Evolutionary conservation across 2,329 filamentous ascomycete genomes (phyloP), one percentile per base, ranked within the genome.

Genomic region (Fusarium equiseti): DNA sequence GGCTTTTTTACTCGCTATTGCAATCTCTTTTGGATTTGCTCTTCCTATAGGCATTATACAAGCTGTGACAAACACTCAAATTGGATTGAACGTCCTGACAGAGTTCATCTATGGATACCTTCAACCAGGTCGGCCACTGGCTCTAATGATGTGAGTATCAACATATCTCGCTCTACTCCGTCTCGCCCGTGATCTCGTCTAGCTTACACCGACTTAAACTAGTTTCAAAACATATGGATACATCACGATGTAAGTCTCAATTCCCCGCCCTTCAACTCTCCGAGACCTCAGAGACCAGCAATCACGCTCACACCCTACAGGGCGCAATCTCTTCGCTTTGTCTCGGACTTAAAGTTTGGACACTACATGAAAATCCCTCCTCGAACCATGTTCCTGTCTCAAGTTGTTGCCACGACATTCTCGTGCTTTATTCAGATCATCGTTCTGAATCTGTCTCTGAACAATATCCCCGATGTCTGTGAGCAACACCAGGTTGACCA

Each of bases 101-200:
- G 91, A 93, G 80, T 92, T 93, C 69, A 82, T 94, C 6, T 89
- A 89, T 63, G 92, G 92, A 2, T 94, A 94, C 74, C 91, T 94
- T 73, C 90, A 92, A 68, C 91, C 91, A 0, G 92, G 92, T 4
- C 82, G 87, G 8, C 91, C 92, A 0, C 81, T 94, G 58, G 91
- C 90, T 0, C 87, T 93, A 66, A 94, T 94, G 91, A 84, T 93
- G 82, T 92, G 76, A 29, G 50, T 71, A 82, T 75, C 18, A 24
- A 8, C 10, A 12, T 8, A 27, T 22, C 43, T 9, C 29, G 15
- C 5, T 11, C 12, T n/a, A n/a, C 10, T 38, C 35, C 18, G 10
- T n/a, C 6, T 38, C 10, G 35, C n/a, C 16, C 35, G 11, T 22
- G n/a, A 12, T 24, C 1, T 26, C 18, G 5, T 32, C 18, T 22